Percentiles rank a stretch among this genome's conserved stretches.
Conservation (phyloP, 768 basidiomycete species). For the Hypholoma fasciculare region DNA sequence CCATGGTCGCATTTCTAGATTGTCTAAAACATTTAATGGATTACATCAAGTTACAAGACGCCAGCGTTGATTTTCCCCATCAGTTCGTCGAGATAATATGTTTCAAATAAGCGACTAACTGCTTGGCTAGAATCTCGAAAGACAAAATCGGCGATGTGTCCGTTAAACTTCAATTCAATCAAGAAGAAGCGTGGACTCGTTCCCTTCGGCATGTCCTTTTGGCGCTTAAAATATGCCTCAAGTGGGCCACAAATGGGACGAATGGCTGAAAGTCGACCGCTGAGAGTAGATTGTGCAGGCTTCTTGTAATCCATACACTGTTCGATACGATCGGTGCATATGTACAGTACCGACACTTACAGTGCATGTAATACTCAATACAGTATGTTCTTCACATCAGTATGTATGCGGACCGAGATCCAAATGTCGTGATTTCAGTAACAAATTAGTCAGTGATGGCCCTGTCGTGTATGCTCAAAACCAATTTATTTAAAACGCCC, state of each 20-base stretch:
- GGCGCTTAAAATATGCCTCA: conserved; percentile 84
- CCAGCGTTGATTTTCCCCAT: conserved; percentile 77
- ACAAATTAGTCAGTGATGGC: conserved; percentile 14
- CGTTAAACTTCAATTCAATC: conserved; percentile 91
- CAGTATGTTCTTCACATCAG: neutral
- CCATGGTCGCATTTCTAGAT: conserved; percentile 95
- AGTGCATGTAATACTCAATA: no score
- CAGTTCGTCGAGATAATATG: conserved; percentile 46
- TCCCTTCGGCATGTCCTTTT: conserved; percentile 89
- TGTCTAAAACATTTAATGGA: conserved; percentile 93
- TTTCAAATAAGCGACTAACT: conserved; percentile 6
- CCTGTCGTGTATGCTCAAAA: neutral
- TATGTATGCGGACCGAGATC: neutral
- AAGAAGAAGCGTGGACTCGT: conserved; percentile 95
- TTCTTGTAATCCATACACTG: neutral
- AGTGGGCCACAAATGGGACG: conserved; percentile 80
- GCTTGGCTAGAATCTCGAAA: conserved; percentile 69
- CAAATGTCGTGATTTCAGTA: conserved; percentile 26
- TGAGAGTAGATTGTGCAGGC: neutral
- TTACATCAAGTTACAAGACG: conserved; percentile 73
- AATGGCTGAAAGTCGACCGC: conserved; percentile 46
- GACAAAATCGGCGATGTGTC: conserved; percentile 97
- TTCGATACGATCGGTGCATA: neutral
- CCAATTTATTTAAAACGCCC: no score
- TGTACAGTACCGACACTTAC: no score